Evolutionary conservation across 2,329 filamentous ascomycete genomes (phyloP), one percentile per base, ranked within the genome.

Genomic region (Myotisia sp.): DNA sequence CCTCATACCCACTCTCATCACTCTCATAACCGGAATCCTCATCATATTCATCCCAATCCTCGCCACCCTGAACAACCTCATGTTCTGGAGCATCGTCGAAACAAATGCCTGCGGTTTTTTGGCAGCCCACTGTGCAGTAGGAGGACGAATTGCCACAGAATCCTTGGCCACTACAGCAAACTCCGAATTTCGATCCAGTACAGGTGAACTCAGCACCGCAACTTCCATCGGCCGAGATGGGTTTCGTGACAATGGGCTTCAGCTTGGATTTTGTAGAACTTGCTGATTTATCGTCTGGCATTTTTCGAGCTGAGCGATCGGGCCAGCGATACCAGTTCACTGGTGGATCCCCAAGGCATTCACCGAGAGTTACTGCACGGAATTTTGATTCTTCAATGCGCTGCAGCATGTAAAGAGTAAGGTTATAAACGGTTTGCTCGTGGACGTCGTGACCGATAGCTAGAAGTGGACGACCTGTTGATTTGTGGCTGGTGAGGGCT

Each of bases 381-480:
- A 55, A 60, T 4, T 51, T 50, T 12, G 51, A 45, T 16, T 45
- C 44, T 19, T 38, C 37, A 20, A 54, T 42, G 23, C 41, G 46
- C 16, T 52, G 44, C 21, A 62, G 41, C 54, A 62, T 60, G 38
- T 61, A 48, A 30, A 53, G 47, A 1, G 58, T 62, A 26, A 62
- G 49, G 26, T 60, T 61, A 39, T 56, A 52, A 5, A 59, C 56
- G 2, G 57, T 61, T 39, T 61, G 58, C 16, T 58, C 48, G 39
- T 62, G 58, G 2, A 59, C 55, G 36, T 62, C 58, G 37, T 62
- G 59, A 3, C 51, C 55, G 29, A 62, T 62, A 24, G 58, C 49
- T 17, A 62, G 44, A 48, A 58, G 55, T 10, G 57, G 53, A n/a
- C 47, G 50, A 10, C 49, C 49, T 4, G 41, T 43, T 8, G 46